Evolutionary conservation across 805 yeast genomes (phyloP), one percentile per base, ranked within the genome.

Genomic region (Saccharomycopsis amapae): DNA sequence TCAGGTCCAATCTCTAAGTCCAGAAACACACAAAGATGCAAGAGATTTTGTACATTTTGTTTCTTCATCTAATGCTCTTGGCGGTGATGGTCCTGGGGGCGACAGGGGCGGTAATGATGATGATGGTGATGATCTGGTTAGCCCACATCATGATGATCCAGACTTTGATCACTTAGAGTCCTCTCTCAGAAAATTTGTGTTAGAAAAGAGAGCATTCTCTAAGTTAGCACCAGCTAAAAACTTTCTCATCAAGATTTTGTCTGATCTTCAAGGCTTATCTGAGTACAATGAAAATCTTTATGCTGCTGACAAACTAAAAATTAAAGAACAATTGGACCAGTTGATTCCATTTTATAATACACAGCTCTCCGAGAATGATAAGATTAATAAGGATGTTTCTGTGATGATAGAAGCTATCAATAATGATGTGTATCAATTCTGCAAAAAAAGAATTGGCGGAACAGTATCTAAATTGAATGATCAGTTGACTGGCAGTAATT

Each of bases 21-120:
- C 97, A 1, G 95, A 86, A 53, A 86, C 97, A 0, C 81, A 82
- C 58, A 88, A 90, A 59, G 86, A 84, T 54, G 77, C 96, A 0
- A 66, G 72, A n/a, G 95, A 89, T 36, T 88, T 93, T 65, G 94
- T 93, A 5, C 98, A 94, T 62, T 93, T 93, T 64, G 85, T 93
- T 4, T 79, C 90, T 23, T 78, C 90, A 0, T 67, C 71, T 18
- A 71, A 74, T 2, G 70, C 73, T 5, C 63, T 72, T 18, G 69
- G 57, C 19, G 72, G 56, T 45, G 68, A 57, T 34, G 75, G 61
- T 41, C 68, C 62, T 46, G 67, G 55, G 19, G 58, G 55, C 19
- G 63, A 50, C 24, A 57, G 52, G 25, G 60, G 55, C 26, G 64
- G 56, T 41, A 59, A 58, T 15, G 59, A 48, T 4, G 60, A 57